Percentiles rank a stretch among this genome's conserved stretches.
phyloP scores from a whole-genome alignment of 169 alveolate genomes.

The Ichthyophthirius multifiliis region DNA sequence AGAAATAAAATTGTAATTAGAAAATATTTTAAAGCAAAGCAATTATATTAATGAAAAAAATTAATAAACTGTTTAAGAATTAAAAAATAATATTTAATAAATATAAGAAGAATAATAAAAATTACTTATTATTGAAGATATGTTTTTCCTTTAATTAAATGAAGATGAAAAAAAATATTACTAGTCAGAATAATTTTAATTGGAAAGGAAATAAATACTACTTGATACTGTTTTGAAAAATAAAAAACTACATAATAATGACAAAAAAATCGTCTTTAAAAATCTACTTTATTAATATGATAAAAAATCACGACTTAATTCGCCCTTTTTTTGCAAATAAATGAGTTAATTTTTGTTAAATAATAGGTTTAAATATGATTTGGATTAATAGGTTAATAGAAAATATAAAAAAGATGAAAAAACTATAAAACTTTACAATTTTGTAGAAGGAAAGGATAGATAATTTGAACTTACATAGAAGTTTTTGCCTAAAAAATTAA shows the following conservation, averaged over 20 bases:
- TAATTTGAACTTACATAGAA: too few species aligned
- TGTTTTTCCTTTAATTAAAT: neutral
- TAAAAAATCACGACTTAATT: neutral
- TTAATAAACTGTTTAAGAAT: neutral
- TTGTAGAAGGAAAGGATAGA: too few species aligned
- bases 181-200: neutral
- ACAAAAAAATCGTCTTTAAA: neutral
- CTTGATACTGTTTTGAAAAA: conserved; percentile 1
- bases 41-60: neutral
- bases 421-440: too few species aligned
- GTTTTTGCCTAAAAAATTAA: too few species aligned
- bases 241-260: neutral
- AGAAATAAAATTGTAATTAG: neutral
- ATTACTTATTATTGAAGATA: neutral
- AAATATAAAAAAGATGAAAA: neutral
- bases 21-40: neutral
- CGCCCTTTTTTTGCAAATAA: neutral
- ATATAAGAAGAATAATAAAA: neutral
- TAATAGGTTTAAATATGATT: neutral
- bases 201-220: neutral
- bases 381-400: neutral
- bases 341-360: neutral
- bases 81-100: neutral
- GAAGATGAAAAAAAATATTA: neutral
- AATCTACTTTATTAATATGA: neutral